Conservation (phyloP, 2,329 filamentous ascomycete genomes). For the Drechslera avenae region DNA sequence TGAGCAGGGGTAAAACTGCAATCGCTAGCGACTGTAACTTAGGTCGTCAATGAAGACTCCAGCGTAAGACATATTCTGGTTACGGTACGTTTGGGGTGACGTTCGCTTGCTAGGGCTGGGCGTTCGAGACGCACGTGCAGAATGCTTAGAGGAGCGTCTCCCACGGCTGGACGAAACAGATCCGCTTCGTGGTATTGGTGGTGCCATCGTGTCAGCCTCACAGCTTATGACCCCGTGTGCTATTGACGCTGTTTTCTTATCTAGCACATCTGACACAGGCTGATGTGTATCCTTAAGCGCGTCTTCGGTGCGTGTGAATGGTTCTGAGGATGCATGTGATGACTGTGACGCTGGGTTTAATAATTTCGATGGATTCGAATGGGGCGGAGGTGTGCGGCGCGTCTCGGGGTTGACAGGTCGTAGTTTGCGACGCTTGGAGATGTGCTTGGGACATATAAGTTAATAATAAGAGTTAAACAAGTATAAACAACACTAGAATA, state of each 20-base stretch:
- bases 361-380: slow-evolving; percentile 1
- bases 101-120: slow-evolving; percentile 26
- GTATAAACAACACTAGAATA: too few species aligned
- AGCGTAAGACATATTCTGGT: slow-evolving; percentile 23
- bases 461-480: too few species aligned
- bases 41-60: slow-evolving; percentile 12
- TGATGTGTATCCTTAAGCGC: slow-evolving; percentile 2
- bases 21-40: background rate
- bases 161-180: slow-evolving; percentile 2
- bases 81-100: slow-evolving; percentile 26
- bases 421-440: slow-evolving; percentile 2
- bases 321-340: background rate
- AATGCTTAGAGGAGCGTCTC: slow-evolving; percentile 2
- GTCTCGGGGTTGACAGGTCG: background rate
- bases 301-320: background rate
- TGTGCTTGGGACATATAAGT: background rate
- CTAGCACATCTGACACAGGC: background rate
- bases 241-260: slow-evolving; percentile 1
- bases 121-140: slow-evolving; percentile 15
- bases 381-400: background rate
- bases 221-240: slow-evolving; percentile 3
- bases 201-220: slow-evolving; percentile 15
- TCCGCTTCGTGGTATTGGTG: slow-evolving; percentile 20
- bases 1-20: background rate
- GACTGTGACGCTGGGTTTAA: slow-evolving; percentile 1